Evolutionary conservation across 495 filamentous ascomycete species (phyloP), one percentile per base, ranked within the genome.

Genomic region (Oidiodendron maius): DNA sequence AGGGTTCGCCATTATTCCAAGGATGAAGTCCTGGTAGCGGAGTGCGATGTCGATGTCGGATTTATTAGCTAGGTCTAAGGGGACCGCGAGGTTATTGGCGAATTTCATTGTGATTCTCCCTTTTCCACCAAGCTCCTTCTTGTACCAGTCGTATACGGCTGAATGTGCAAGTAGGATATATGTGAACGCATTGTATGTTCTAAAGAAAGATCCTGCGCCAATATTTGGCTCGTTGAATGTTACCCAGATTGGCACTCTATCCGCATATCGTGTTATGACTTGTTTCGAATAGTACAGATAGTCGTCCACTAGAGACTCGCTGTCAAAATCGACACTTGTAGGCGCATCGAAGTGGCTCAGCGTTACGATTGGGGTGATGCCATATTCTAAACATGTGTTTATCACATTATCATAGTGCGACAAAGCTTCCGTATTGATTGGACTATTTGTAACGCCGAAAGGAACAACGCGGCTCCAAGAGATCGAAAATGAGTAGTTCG

Each of bases 401-500:
- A 75, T 73, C 28, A 75, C 44, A 42, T 74, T 70, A 22, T 71
- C 59, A 53, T 75, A 75, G 44, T 75, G 71, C 12, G 63, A 61
- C 20, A 75, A 50, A 2, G 58, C 71, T 36, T 65, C 55, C 38
- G 68, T 46, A 37, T 75, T 75, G 32, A 73, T 53, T 0, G 70
- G 69, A 4, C 62, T 64, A 1, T 65, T 67, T 2, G 68, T 56
- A 15, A 63, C 44, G 6, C 54, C 64, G 46, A 75, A 75, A 1
- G 70, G 71, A 22, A 73, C 40, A 23, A 73, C 69, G 0, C 71
- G 65, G 0, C 64, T 47, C 71, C 71, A 74, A 2, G 70, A 51
- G 26, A 74, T 68, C 0, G 62, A 64, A 52, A 74, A 74, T n/a
- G 59, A 66, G 56, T 72, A 75, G 52, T 75, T 71, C 32, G 66